phyloP scores from a whole-genome alignment of 108 stramenopile genomes.

The Cylindrotheca closterium region DNA sequence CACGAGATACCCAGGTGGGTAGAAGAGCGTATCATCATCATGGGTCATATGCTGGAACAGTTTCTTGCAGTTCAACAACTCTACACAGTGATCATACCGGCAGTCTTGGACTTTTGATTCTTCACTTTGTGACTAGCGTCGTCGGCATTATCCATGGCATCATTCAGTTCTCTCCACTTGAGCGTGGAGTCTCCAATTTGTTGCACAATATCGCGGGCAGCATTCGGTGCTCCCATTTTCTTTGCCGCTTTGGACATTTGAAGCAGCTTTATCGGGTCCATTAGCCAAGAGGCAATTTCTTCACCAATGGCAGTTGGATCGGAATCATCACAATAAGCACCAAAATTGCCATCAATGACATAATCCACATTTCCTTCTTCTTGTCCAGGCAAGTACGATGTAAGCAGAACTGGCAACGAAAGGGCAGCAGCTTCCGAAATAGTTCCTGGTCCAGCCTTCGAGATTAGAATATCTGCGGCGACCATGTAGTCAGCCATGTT shows the following conservation, averaged over 20 bases:
- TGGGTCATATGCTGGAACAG: too few species aligned
- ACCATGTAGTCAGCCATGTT: conserved; percentile 98
- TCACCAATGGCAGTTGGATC: conserved; percentile 76
- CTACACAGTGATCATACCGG: too few species aligned
- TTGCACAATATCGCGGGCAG: conserved; percentile 78
- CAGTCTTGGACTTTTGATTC: too few species aligned
- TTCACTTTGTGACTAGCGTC: too few species aligned
- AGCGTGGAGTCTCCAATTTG: conserved; percentile 76
- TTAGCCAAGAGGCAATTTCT: conserved; percentile 69
- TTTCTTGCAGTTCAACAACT: too few species aligned
- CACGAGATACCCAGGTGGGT: too few species aligned
- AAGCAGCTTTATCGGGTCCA: conserved; percentile 53
- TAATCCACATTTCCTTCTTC: conserved; percentile 90
- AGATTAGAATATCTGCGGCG: conserved; percentile 90
- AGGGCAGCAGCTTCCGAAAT: conserved; percentile 96
- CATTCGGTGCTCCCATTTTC: conserved; percentile 64
- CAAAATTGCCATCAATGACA: conserved; percentile 79
- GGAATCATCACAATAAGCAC: conserved; percentile 64
- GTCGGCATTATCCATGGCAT: too few species aligned
- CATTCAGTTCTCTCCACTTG: conserved; percentile 60
- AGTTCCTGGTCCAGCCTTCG: conserved; percentile 98
- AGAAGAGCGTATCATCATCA: too few species aligned
- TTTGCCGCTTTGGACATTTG: conserved; percentile 65
- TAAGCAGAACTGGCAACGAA: conserved; percentile 93
- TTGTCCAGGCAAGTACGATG: conserved; percentile 85